These are phyloP conservation scores for Sequoiadendron giganteum DNA, from an alignment of 75 land plant genomes.

Conservation along the genomic window DNA sequence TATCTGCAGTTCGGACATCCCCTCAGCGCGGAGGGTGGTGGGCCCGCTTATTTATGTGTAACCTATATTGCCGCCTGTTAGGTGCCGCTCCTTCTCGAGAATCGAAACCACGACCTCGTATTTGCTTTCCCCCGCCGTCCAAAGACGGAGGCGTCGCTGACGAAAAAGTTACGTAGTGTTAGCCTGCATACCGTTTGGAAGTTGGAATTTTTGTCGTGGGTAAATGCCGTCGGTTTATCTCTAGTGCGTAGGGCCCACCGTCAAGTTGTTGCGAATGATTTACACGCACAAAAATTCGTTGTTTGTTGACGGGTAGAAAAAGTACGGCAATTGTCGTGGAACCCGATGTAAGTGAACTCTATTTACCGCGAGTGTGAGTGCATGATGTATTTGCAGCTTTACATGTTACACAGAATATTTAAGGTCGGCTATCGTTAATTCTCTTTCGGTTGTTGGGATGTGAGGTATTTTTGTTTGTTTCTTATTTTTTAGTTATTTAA, in stretches of 20 bases:
- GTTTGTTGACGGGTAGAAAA: not conserved
- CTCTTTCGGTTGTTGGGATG: too few relatives aligned
- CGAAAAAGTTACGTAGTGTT: too few relatives aligned
- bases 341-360: not conserved
- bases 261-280: not conserved
- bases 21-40: not conserved
- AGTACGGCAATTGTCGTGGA: not conserved
- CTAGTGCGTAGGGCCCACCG: not conserved
- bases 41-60: not conserved
- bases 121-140: not conserved
- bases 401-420: too few relatives aligned
- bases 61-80: not conserved
- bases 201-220: not conserved
- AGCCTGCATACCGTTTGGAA: not conserved
- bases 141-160: not conserved
- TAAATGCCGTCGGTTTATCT: not conserved
- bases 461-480: too few relatives aligned
- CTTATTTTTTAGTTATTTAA: too few relatives aligned
- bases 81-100: not conserved
- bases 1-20: not conserved
- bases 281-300: not conserved
- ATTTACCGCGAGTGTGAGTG: not conserved
- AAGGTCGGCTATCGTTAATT: not conserved
- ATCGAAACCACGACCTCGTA: not conserved
- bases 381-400: not conserved